Evolutionary conservation across 2,329 filamentous ascomycete genomes (phyloP), one percentile per base, ranked within the genome.

Genomic region (Fonsecaea erecta): DNA sequence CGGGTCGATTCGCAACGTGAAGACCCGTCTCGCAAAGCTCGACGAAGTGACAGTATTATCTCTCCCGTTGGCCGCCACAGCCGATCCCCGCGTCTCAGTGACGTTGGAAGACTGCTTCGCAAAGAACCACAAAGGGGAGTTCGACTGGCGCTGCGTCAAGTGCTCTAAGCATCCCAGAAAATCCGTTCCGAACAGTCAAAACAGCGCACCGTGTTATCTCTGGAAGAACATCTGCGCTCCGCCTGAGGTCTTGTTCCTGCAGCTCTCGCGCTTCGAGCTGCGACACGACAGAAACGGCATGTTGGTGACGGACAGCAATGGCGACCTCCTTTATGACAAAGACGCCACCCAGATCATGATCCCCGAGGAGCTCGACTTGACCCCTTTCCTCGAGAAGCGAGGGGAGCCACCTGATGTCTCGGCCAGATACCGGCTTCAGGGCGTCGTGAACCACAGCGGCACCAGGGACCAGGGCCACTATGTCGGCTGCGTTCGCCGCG

Each of bases 231-330:
- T 62, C 51, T 54, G 26, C 43, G 18, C 40, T 26, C 21, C 66
- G 21, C 67, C 67, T 1, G 67, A 69, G 37, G 65, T 69, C 35
- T 48, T 70, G 34, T 59, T 70, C 24, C 7, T 70, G 6, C 32
- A 60, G 7, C 52, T 70, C 18, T 30, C 18, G 4, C 63, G 68
- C 14, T 65, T 67, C 40, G 16, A 35, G 37, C 12, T 7, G 3
- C 37, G 16, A 40, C 14, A 5, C 1, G 37, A 16, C 7, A 2
- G n/a, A 18, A 18, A 40, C 3, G 37, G 37, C 5, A 40, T 1
- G 4, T 8, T 40, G 37, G 37, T 26, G n/a, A 14, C 14, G 8
- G 55, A 8, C 24, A 34, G 43, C 21, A 32, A 16, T 34, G 43
- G 12, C 2, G 26, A 35, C 16, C 18, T 46, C 14, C 32, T 11